Percentiles rank a stretch among this genome's conserved stretches.
These are phyloP conservation scores for Hordeum vulgare DNA, from an alignment of 176 grass and related monocot genomes.

Conservation along the genomic window MorexV3_pseudomolecules_assembly NC_058520.1:488184218-488184717, in stretches of 20 bases:
- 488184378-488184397: conserved; percentile 92
- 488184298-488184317: background rate
- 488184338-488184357: background rate
- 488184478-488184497: conserved; percentile 4
- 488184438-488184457: conserved; percentile 95
- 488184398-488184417: conserved; percentile 80
- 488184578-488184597: too few relatives aligned
- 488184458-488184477: background rate
- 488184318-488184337: background rate
- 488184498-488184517: background rate
- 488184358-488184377: conserved; percentile 84
- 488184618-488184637: too few relatives aligned
- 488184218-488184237: conserved; percentile 75
- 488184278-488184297: conserved; percentile 2
- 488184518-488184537: background rate
- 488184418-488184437: conserved; percentile 79
- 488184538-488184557: background rate
- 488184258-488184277: conserved; percentile 93
- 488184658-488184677: too few relatives aligned
- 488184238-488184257: conserved; percentile 87
- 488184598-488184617: too few relatives aligned
- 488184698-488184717: too few relatives aligned
- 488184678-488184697: too few relatives aligned
- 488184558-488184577: too few relatives aligned
- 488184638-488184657: too few relatives aligned